Base-by-base conservation (phyloP, 2,329 filamentous ascomycete species). In the Neoascochyta sp. region DNA sequence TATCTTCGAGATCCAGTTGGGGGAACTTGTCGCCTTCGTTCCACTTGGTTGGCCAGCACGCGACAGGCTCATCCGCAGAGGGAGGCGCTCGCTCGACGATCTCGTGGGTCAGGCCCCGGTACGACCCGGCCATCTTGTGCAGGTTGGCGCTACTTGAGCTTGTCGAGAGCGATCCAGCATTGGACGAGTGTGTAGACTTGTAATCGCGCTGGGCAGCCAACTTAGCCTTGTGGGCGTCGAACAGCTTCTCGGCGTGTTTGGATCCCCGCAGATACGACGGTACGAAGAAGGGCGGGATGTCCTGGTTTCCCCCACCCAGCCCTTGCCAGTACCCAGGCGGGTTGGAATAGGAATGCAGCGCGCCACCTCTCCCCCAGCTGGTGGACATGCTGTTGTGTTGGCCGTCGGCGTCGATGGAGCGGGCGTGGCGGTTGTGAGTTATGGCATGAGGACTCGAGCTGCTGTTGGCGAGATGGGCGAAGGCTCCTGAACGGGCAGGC, bases 261-360 rank as follows among this genome's bases (percentile, higher is more conserved):
- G 87, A 90, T 21, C 78, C 78, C 46, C 74, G 72, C 24, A 96
- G 74, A 64, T 95, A 95, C 4, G 86, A 88, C 1, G 90, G 90
- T 8, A 81, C 74, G 62, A 95, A 88, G 69, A 90, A 90, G 5
- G 35, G 63, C 50, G 35, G 71, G 60, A 42, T 57, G 21, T 61
- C 56, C 12, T 54, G 50, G 13, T 39, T 33, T 9, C 38, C 30
- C 9, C 41, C 47, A 11, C 50, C 49, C 17, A 52, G 37, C 5
- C 50, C 51, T 29, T 55, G 54, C 45, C 53, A 47, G 19, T 59
- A 49, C 16, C 56, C 64, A 46, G 67, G 70, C 49, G 71, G 70
- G 41, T 68, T 66, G 5, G 69, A 67, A 41, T 71, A 71, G 7
- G 64, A 55, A 19, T 69, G 70, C 12, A 72, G 52, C 4, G 57